Evolutionary conservation across 2,329 filamentous ascomycete species (phyloP).

Genomic region (Ascochyta fabae): DNA sequence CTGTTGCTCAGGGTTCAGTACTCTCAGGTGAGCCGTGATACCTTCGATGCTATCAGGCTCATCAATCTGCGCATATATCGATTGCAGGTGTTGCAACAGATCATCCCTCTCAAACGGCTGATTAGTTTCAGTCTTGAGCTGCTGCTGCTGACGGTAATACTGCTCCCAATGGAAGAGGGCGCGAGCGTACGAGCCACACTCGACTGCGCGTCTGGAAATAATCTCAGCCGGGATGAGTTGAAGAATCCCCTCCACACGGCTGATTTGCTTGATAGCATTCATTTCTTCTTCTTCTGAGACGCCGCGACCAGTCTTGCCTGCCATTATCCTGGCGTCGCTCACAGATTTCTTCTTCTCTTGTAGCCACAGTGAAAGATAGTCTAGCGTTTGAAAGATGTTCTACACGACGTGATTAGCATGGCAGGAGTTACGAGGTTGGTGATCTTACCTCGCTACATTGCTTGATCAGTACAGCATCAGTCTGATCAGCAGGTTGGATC

Average conservation of each 20-base stretch:
- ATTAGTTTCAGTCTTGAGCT: conserved; percentile 52
- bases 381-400: conserved; percentile 88
- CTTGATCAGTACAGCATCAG: conserved; percentile 76
- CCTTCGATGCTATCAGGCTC: conserved; percentile 97
- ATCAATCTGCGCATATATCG: conserved; percentile 96
- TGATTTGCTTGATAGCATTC: conserved; percentile 61
- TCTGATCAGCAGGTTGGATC: conserved; percentile 59
- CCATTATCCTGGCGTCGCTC: conserved; percentile 48
- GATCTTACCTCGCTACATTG: conserved; percentile 80
- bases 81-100: conserved; percentile 79
- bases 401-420: conserved; percentile 49
- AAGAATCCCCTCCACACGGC: conserved; percentile 75
- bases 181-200: conserved; percentile 90
- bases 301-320: conserved; percentile 53
- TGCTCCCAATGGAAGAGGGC: conserved; percentile 96
- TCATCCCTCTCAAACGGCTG: conserved; percentile 62
- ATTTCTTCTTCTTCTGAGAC: conserved; percentile 58
- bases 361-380: conserved; percentile 90
- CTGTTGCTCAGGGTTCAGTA: conserved; percentile 91
- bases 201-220: conserved; percentile 84
- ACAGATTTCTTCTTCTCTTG: conserved; percentile 72
- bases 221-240: conserved; percentile 71
- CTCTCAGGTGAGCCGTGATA: conserved; percentile 83
- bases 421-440: background rate
- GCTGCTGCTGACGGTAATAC: conserved; percentile 69